Percentiles rank a stretch among this genome's conserved stretches.
Evolutionary conservation across 495 filamentous ascomycete species (phyloP).

Genomic region (Bacidia rubella): DNA sequence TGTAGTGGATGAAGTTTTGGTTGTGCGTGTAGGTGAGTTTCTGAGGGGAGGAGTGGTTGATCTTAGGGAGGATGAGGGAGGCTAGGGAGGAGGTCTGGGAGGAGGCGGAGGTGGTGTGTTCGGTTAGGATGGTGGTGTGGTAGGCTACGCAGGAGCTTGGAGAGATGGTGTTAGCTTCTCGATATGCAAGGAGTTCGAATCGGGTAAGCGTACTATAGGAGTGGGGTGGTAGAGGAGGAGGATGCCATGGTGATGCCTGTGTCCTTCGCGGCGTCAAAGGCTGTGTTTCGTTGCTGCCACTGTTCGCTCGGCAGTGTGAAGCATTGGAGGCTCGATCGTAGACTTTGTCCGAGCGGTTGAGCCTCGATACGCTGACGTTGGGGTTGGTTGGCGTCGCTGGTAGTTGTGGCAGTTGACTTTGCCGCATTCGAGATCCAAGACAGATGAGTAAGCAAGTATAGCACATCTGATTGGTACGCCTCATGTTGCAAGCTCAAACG

Average conservation of each 20-base stretch:
- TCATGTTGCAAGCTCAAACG: background rate
- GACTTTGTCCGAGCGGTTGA: background rate
- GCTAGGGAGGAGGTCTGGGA: slow-evolving; percentile 65
- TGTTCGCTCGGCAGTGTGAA: no score
- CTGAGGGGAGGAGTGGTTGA: slow-evolving; percentile 62
- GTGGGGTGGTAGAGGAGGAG: slow-evolving; percentile 17
- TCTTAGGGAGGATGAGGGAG: slow-evolving; percentile 91
- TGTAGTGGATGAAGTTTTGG: slow-evolving; percentile 87
- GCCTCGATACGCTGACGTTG: background rate
- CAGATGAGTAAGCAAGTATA: background rate
- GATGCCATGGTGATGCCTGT: slow-evolving; percentile 16
- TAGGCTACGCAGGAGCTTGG: slow-evolving; percentile 21
- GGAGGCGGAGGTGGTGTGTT: slow-evolving; percentile 65
- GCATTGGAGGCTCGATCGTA: no score
- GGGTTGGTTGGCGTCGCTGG: background rate
- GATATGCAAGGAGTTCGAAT: background rate
- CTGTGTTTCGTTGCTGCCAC: background rate
- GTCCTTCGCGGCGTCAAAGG: background rate
- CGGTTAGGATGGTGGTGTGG: slow-evolving; percentile 70
- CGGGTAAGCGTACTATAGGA: slow-evolving; percentile 16
- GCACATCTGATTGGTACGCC: no score
- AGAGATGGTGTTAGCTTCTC: background rate
- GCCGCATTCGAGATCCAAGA: background rate
- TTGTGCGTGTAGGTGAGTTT: slow-evolving; percentile 92
- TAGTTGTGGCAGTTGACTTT: background rate